phyloP scores from a whole-genome alignment of 768 basidiomycete species.

The Hypholoma sublateritium region DNA sequence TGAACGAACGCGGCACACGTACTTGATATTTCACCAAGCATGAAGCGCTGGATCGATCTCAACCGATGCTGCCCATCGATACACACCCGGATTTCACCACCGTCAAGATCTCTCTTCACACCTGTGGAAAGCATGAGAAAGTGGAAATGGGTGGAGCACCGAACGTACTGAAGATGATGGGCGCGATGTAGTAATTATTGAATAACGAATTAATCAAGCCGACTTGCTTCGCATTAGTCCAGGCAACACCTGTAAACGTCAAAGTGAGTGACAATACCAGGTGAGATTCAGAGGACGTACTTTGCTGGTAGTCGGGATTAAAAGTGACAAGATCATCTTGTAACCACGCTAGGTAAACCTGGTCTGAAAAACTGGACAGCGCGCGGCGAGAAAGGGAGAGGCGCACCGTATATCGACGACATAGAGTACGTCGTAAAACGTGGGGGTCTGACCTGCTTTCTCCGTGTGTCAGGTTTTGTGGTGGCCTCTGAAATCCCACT shows the following conservation, averaged over 20 bases:
- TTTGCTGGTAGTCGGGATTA: background rate
- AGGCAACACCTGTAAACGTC: background rate
- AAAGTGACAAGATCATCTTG: background rate
- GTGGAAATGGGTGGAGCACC: background rate
- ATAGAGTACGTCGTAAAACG: background rate
- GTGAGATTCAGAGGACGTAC: background rate
- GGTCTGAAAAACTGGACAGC: background rate
- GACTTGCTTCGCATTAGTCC: background rate
- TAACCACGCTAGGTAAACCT: background rate
- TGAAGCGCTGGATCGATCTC: slow-evolving; percentile 60
- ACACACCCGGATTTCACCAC: slow-evolving; percentile 46
- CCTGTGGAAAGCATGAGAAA: background rate
- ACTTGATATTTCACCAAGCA: background rate
- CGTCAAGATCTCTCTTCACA: slow-evolving; percentile 23
- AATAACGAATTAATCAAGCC: background rate
- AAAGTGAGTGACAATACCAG: background rate
- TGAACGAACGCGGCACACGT: background rate
- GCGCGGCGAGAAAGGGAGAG: background rate
- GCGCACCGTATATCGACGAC: background rate
- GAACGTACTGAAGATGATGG: background rate
- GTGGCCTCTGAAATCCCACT: no score
- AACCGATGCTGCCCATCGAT: slow-evolving; percentile 76
- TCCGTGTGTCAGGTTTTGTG: no score
- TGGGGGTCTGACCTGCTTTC: background rate
- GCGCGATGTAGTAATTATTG: background rate